These are phyloP conservation scores for Cajanus cajan DNA, from an alignment of 306 rosid species.

Conservation along the genomic window DNA sequence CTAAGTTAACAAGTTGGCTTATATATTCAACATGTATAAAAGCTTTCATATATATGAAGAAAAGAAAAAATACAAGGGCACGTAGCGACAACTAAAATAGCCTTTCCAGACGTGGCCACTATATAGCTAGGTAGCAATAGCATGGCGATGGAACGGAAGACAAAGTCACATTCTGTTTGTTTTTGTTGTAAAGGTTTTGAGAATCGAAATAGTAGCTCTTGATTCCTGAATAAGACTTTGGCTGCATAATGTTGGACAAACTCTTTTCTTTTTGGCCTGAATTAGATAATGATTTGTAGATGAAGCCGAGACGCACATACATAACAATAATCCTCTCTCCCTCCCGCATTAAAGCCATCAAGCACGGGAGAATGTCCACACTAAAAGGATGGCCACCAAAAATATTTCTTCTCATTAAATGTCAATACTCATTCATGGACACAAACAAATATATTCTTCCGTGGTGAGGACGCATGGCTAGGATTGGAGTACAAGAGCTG, in stretches of 20 bases:
- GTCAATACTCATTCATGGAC: too few species aligned
- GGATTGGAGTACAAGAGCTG: too few species aligned
- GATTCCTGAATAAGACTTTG: slow-evolving; percentile 34
- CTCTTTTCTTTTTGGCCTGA: slow-evolving; percentile 20
- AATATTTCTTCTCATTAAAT: background rate
- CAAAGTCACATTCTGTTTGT: slow-evolving; percentile 5
- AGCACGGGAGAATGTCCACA: slow-evolving; percentile 31
- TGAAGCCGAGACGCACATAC: slow-evolving; percentile 35
- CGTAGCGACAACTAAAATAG: background rate
- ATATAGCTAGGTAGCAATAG: background rate
- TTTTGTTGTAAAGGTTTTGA: background rate
- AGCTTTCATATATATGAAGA: background rate
- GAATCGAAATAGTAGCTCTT: slow-evolving; percentile 7
- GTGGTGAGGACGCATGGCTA: too few species aligned
- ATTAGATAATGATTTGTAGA: slow-evolving; percentile 45
- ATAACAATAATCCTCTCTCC: background rate
- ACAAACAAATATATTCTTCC: too few species aligned
- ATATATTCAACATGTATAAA: background rate
- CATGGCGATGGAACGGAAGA: slow-evolving; percentile 8
- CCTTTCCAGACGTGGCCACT: background rate
- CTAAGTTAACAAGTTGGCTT: too few species aligned
- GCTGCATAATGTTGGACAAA: slow-evolving; percentile 41
- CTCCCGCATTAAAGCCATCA: background rate
- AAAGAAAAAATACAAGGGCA: background rate
- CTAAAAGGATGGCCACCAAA: background rate